These are phyloP conservation scores for Sutorius australiensis DNA, from an alignment of 768 basidiomycete species.

Conservation along the genomic window DNA sequence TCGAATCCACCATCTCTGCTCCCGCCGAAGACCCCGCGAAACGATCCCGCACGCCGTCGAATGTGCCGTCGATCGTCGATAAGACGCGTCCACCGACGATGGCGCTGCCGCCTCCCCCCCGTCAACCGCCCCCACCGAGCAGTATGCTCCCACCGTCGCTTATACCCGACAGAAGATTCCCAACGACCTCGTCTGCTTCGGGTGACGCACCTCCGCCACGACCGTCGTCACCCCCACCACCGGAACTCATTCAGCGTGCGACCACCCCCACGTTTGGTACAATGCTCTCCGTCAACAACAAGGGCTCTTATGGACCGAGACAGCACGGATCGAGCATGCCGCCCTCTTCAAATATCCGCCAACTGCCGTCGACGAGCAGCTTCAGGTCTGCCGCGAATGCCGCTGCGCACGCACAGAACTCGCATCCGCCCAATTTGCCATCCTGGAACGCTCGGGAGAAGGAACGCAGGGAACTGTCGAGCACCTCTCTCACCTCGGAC, in stretches of 20 bases:
- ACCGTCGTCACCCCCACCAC: slow-evolving; percentile 89
- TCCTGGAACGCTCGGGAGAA: slow-evolving; percentile 50
- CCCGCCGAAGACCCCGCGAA: slow-evolving; percentile 43
- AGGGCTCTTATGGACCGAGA: slow-evolving; percentile 44
- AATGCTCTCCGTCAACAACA: slow-evolving; percentile 53
- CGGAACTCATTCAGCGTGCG: slow-evolving; percentile 88
- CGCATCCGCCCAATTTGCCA: slow-evolving; percentile 41
- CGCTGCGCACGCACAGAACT: slow-evolving; percentile 47
- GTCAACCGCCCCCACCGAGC: slow-evolving; percentile 64
- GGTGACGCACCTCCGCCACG: slow-evolving; percentile 73
- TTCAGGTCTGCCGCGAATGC: slow-evolving; percentile 73
- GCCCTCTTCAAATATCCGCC: slow-evolving; percentile 61
- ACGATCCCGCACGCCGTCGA: slow-evolving; percentile 65
- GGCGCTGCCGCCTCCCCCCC: slow-evolving; percentile 76
- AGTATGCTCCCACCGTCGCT: slow-evolving; percentile 75
- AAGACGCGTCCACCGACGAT: slow-evolving; percentile 84
- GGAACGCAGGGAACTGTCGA: slow-evolving; percentile 58
- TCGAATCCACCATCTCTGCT: slow-evolving; percentile 64
- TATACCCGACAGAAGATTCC: slow-evolving; percentile 64
- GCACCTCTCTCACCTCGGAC: slow-evolving; percentile 67
- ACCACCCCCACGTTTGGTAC: slow-evolving; percentile 80
- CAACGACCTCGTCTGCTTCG: slow-evolving; percentile 41
- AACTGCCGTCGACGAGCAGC: slow-evolving; percentile 75
- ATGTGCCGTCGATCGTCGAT: slow-evolving; percentile 53
- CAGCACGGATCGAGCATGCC: slow-evolving; percentile 76